Evolutionary conservation across 257 asterid genomes (phyloP).

Genomic region (Nicotiana benthamiana): DNA sequence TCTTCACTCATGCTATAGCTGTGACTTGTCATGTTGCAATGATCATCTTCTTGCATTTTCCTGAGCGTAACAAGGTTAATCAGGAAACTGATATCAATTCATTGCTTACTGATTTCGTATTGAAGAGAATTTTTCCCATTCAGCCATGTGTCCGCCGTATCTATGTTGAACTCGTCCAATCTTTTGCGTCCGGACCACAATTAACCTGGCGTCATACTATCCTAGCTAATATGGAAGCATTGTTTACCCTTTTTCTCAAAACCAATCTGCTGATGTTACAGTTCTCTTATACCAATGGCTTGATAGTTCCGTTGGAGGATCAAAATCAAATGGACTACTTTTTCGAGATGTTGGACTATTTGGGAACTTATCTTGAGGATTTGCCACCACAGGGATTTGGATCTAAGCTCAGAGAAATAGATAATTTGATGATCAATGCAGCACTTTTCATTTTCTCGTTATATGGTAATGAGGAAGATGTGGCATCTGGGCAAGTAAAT

Average conservation of each 20-base stretch:
- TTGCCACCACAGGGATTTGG: neutral
- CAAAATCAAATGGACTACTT: neutral
- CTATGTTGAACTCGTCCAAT: neutral
- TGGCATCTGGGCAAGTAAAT: neutral
- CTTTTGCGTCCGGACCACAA: neutral
- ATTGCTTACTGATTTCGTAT: neutral
- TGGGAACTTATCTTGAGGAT: neutral
- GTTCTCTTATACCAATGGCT: neutral
- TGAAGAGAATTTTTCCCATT: neutral
- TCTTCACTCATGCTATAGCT: neutral
- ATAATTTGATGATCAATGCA: neutral
- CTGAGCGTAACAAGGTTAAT: neutral
- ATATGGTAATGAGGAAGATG: neutral
- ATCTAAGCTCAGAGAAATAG: neutral
- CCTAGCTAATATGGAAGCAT: neutral
- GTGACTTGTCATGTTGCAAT: neutral
- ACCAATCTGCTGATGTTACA: neutral
- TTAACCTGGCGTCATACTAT: neutral
- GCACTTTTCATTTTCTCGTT: neutral
- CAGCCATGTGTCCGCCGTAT: neutral
- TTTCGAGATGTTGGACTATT: neutral
- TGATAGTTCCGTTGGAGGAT: neutral
- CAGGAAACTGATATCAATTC: neutral
- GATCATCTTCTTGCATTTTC: neutral
- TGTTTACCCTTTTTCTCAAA: neutral